Evolutionary conservation across 129 eudicot species (phyloP).

Genomic region (Cynara cardunculus): DNA sequence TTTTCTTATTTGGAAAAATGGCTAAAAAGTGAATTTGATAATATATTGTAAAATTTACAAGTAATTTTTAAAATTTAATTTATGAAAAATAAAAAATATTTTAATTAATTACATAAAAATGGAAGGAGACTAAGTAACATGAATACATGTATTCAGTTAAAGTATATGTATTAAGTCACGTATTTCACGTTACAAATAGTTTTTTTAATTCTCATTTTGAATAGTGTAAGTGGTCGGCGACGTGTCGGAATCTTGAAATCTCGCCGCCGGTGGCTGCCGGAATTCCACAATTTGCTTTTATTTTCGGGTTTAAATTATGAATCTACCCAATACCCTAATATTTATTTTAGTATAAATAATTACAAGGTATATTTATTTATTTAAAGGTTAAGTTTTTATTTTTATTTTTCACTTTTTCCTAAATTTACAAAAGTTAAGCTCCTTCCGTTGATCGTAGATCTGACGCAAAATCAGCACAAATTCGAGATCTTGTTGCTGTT

Average conservation of each 20-base stretch:
- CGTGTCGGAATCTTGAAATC: slow-evolving; percentile 38
- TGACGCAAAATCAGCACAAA: slow-evolving; percentile 45
- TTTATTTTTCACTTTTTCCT: slow-evolving; percentile 29
- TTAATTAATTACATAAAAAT: no score
- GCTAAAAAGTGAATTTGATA: no score
- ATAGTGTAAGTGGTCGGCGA: slow-evolving; percentile 19
- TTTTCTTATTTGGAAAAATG: no score
- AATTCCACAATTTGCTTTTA: slow-evolving; percentile 25
- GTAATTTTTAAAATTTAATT: not conserved
- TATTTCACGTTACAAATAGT: slow-evolving; percentile 21
- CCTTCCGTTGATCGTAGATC: slow-evolving; percentile 46
- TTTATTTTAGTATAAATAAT: slow-evolving; percentile 29
- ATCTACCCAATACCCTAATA: slow-evolving; percentile 33
- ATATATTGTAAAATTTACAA: not conserved
- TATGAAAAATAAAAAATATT: not conserved
- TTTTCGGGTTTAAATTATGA: slow-evolving; percentile 24
- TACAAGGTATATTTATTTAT: slow-evolving; percentile 31
- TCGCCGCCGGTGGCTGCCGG: slow-evolving; percentile 42
- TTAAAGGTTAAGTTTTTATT: slow-evolving; percentile 33
- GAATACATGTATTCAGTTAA: slow-evolving; percentile 5
- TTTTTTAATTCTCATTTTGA: slow-evolving; percentile 4
- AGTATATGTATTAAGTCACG: slow-evolving; percentile 21
- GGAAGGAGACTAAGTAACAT: not conserved
- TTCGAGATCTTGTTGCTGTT: slow-evolving; percentile 35
- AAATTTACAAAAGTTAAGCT: slow-evolving; percentile 35